Evolutionary conservation across 305 asterid genomes (phyloP).

Genomic region (Rubia tinctorum): DNA sequence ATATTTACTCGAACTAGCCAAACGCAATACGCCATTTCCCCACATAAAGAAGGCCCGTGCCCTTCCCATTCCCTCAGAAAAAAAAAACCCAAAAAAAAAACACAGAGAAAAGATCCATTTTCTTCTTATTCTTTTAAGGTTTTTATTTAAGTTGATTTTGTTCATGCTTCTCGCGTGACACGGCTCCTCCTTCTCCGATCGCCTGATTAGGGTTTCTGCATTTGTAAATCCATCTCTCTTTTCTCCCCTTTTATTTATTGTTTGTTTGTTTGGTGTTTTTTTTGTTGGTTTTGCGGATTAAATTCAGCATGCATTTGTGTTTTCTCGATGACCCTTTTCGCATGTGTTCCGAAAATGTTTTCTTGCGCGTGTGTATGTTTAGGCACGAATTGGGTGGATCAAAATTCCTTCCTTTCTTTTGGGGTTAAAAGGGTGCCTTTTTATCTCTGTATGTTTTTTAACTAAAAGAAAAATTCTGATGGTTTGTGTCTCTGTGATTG

Average conservation of each 20-base stretch:
- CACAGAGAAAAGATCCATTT: conserved; percentile 2
- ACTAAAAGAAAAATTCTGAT: background rate
- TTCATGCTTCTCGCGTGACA: background rate
- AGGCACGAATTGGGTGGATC: conserved; percentile 12
- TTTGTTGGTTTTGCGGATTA: conserved; percentile 8
- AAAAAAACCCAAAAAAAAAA: background rate
- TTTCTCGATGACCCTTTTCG: conserved; percentile 5
- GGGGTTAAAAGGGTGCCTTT: background rate
- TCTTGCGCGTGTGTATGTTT: background rate
- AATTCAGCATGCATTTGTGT: conserved; percentile 8
- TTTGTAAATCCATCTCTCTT: conserved; percentile 18
- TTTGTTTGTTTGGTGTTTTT: conserved; percentile 1
- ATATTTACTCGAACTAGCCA: no score
- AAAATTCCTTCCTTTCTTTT: conserved; percentile 3
- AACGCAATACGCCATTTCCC: no score
- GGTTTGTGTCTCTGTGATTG: conserved; percentile 17
- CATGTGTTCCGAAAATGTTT: background rate
- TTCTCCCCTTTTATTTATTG: conserved; percentile 1
- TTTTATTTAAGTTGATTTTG: background rate
- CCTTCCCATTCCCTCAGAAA: no score
- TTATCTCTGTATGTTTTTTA: background rate
- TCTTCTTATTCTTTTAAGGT: background rate
- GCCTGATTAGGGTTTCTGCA: conserved; percentile 54
- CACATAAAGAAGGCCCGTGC: no score
- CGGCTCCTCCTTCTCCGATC: conserved; percentile 34